phyloP scores from a whole-genome alignment of 179 eudicot species.

The Beta corolliflora region DNA sequence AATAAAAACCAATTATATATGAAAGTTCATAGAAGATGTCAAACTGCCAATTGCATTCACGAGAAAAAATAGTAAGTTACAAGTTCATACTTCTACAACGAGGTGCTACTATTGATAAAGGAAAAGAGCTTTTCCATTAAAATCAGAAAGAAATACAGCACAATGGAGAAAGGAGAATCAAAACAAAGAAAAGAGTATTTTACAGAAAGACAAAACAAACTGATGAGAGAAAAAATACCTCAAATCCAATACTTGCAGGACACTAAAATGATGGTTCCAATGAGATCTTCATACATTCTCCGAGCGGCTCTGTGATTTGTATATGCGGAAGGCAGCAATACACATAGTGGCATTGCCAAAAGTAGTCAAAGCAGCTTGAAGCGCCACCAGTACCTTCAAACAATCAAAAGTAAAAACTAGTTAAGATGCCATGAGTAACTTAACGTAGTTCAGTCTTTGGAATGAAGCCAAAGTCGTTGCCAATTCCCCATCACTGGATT shows the following conservation, averaged over 20 bases:
- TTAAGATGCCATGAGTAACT: neutral
- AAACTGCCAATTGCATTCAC: constrained; percentile 13
- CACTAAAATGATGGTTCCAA: neutral
- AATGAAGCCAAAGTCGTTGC: neutral
- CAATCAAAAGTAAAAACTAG: constrained; percentile 11
- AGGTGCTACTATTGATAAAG: neutral
- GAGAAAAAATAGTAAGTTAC: constrained; percentile 5
- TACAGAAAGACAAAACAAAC: constrained; percentile 7
- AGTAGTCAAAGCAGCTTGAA: constrained; percentile 89
- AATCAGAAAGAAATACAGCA: constrained; percentile 7
- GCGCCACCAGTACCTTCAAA: constrained; percentile 78
- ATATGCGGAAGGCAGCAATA: constrained; percentile 85
- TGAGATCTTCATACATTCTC: constrained; percentile 39
- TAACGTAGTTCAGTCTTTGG: neutral
- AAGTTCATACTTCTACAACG: neutral
- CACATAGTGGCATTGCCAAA: constrained; percentile 85
- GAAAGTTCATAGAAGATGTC: neutral
- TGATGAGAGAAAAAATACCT: constrained; percentile 20
- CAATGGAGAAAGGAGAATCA: too few relatives aligned
- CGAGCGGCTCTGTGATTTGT: constrained; percentile 49
- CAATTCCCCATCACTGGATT: neutral
- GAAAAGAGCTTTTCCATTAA: neutral
- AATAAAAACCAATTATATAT: neutral
- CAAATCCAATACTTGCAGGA: neutral
- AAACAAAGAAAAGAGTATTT: neutral